These are phyloP conservation scores for Trichoderma orchidacearum DNA, from an alignment of 495 filamentous ascomycete species.

Conservation along the genomic window DNA sequence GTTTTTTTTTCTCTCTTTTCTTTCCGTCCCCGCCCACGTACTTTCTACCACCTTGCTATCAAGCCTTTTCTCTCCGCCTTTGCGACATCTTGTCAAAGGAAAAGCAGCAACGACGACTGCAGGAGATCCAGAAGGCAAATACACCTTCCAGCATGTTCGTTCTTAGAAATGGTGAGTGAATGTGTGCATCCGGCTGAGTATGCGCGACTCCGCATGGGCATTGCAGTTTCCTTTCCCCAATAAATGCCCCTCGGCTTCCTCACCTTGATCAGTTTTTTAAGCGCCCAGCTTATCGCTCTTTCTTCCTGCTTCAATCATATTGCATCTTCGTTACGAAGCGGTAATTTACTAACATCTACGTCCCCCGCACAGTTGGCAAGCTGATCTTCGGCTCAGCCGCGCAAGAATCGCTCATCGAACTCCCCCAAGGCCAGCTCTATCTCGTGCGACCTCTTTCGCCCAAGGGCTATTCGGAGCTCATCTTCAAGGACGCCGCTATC, in stretches of 20 bases:
- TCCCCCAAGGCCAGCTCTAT: conserved; percentile 91
- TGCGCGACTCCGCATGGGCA: background rate
- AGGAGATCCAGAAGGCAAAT: background rate
- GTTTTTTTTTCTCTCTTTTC: background rate
- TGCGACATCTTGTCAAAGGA: background rate
- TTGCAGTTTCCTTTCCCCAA: background rate
- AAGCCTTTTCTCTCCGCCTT: background rate
- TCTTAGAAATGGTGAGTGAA: conserved; percentile 5
- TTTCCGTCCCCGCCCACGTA: background rate
- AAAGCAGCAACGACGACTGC: background rate
- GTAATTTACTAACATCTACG: conserved; percentile 6
- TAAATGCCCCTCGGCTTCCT: background rate
- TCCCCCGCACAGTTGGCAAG: conserved; percentile 59
- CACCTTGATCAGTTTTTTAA: background rate
- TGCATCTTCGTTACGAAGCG: background rate
- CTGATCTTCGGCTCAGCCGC: conserved; percentile 87
- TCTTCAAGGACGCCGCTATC: conserved; percentile 93
- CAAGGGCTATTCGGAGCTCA: conserved; percentile 95
- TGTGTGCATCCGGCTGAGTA: background rate
- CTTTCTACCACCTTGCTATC: background rate
- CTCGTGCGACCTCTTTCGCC: conserved; percentile 89
- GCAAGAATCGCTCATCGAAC: conserved; percentile 80
- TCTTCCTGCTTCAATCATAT: background rate
- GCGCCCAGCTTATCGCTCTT: background rate
- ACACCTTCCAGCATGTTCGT: conserved; percentile 3